A percentile compares a stretch with the other conserved stretches of the same genome.
These are phyloP conservation scores for Trypanosomatidae sp. DNA, from an alignment of 208 protist genomes.

Conservation along the genomic window DNA sequence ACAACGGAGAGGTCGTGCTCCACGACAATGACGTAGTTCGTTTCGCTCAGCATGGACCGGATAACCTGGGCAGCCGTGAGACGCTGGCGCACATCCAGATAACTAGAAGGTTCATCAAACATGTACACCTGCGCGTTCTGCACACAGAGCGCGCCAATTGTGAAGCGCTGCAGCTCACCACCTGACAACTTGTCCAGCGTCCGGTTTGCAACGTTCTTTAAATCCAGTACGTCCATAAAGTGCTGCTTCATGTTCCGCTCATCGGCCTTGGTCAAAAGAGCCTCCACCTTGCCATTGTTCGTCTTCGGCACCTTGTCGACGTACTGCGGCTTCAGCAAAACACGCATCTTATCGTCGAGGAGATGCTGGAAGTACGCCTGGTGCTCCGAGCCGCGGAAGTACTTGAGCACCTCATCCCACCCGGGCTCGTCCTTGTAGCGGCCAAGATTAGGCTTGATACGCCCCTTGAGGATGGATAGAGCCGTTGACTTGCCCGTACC, in stretches of 20 bases:
- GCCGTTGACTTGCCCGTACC: conserved; percentile 99
- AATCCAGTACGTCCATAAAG: conserved; percentile 92
- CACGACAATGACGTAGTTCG: conserved; percentile 98
- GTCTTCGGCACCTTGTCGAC: conserved; percentile 99
- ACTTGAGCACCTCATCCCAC: conserved; percentile 98
- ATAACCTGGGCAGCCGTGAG: conserved; percentile 98
- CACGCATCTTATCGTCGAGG: conserved; percentile 98
- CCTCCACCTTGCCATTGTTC: conserved; percentile 94
- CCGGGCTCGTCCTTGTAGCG: conserved; percentile 94
- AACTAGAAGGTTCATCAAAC: conserved; percentile 99
- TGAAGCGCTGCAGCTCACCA: conserved; percentile 99
- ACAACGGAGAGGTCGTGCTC: conserved; percentile 99
- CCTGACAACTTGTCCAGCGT: conserved; percentile 97
- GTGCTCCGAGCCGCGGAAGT: conserved; percentile 99
- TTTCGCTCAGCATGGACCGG: conserved; percentile 90
- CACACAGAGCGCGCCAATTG: conserved; percentile 95
- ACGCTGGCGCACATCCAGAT: conserved; percentile 99
- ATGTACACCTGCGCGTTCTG: conserved; percentile 97
- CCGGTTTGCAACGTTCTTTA: conserved; percentile 94
- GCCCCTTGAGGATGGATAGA: conserved; percentile 98
- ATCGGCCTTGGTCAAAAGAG: conserved; percentile 93
- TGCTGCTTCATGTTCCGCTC: conserved; percentile 81
- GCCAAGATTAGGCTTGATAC: conserved; percentile 99
- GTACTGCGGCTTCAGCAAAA: conserved; percentile 99
- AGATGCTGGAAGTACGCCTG: conserved; percentile 99